A percentile compares a stretch with the other conserved stretches of the same genome.
phyloP scores from a whole-genome alignment of 1,284 basidiomycete species.

The Leccinum pachyderme region DNA sequence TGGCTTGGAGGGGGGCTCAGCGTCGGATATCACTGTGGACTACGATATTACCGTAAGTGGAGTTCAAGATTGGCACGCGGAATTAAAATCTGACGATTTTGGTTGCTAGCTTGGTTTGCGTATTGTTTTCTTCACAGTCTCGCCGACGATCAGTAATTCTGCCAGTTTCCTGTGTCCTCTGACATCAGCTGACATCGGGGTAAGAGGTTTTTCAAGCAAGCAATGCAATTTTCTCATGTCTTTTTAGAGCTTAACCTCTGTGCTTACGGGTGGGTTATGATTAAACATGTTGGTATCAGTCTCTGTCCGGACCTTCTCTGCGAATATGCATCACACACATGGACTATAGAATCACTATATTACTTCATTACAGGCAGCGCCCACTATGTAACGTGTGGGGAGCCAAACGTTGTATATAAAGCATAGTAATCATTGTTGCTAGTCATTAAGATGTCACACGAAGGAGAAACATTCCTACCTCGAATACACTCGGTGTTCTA shows the following conservation, averaged over 20 bases:
- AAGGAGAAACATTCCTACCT: slow-evolving; percentile 69
- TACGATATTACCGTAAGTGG: slow-evolving; percentile 64
- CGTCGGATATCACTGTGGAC: slow-evolving; percentile 58
- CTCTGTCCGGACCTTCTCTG: slow-evolving; percentile 10
- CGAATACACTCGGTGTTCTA: slow-evolving; percentile 87
- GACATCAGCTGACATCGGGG: slow-evolving; percentile 29
- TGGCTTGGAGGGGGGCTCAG: slow-evolving; percentile 48
- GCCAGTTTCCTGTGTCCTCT: slow-evolving; percentile 73
- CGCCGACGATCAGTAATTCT: slow-evolving; percentile 64
- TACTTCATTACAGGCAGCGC: background rate
- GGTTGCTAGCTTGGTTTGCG: slow-evolving; percentile 54
- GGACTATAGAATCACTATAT: slow-evolving; percentile 14
- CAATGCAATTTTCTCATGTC: slow-evolving; percentile 7
- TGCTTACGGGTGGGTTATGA: slow-evolving; percentile 4
- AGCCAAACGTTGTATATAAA: background rate
- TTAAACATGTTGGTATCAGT: background rate
- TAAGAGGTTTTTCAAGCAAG: slow-evolving; percentile 6
- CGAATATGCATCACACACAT: slow-evolving; percentile 13
- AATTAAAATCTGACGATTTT: slow-evolving; percentile 9
- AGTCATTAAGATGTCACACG: slow-evolving; percentile 39
- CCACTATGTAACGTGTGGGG: background rate
- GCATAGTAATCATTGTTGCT: background rate
- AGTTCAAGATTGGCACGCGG: background rate
- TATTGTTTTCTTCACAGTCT: slow-evolving; percentile 66
- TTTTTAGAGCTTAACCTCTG: slow-evolving; percentile 17